A percentile compares a stretch with the other conserved stretches of the same genome.
Evolutionary conservation across 164 flowering plant genomes (phyloP).

Genomic region (Nymphaea thermarum): DNA sequence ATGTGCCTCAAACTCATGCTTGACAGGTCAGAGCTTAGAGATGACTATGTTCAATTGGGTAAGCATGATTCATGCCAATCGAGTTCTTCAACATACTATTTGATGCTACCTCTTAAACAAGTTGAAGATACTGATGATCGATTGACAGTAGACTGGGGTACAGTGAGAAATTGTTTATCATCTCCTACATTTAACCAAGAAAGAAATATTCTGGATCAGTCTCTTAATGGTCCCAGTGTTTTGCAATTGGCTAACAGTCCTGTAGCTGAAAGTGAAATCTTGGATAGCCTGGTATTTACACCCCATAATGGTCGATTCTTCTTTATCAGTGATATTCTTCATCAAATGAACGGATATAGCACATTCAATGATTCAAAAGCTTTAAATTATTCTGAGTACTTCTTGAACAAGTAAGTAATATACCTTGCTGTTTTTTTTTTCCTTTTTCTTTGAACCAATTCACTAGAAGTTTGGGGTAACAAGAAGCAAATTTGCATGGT

Average conservation of each 20-base stretch:
- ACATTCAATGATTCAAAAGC: slow-evolving; percentile 15
- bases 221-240: slow-evolving; percentile 6
- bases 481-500: too few relatives aligned
- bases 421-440: too few relatives aligned
- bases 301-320: slow-evolving; percentile 47
- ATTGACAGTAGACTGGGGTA: too few relatives aligned
- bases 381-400: slow-evolving; percentile 39
- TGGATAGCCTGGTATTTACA: slow-evolving; percentile 65
- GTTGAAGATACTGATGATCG: too few relatives aligned
- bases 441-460: too few relatives aligned
- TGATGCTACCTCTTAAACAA: too few relatives aligned
- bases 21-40: too few relatives aligned
- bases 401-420: slow-evolving; percentile 32
- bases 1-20: too few relatives aligned
- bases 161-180: slow-evolving; percentile 55
- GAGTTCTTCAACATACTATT: too few relatives aligned
- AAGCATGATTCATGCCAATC: too few relatives aligned
- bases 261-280: slow-evolving; percentile 25
- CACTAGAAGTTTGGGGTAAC: too few relatives aligned
- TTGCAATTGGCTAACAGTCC: slow-evolving; percentile 53
- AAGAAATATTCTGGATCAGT: slow-evolving; percentile 7
- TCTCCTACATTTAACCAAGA: slow-evolving; percentile 56
- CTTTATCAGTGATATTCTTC: slow-evolving; percentile 40
- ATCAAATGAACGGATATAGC: slow-evolving; percentile 42
- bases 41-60: too few relatives aligned